Conservation (phyloP, 495 filamentous ascomycete genomes). For the Daldinia concentrica region DNA sequence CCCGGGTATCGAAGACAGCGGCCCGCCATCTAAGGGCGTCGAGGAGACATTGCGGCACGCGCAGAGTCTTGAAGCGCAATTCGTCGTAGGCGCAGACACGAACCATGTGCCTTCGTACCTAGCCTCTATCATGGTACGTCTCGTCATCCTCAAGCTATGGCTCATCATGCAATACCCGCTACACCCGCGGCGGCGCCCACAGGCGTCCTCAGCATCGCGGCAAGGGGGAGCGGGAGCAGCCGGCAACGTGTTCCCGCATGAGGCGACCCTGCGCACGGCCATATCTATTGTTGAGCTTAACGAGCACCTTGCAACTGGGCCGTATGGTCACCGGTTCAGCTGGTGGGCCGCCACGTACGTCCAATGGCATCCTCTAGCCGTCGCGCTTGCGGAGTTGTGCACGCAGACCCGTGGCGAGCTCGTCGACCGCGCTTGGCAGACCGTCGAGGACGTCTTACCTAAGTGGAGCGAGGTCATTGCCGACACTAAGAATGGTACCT, state of each 20-base stretch:
- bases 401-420: slow-evolving; percentile 63
- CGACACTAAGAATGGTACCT: slow-evolving; percentile 63
- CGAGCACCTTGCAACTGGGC: slow-evolving; percentile 30
- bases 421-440: slow-evolving; percentile 67
- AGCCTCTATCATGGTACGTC: slow-evolving; percentile 49
- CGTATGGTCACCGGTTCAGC: slow-evolving; percentile 36
- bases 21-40: slow-evolving; percentile 26
- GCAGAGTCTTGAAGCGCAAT: slow-evolving; percentile 44
- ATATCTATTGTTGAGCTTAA: slow-evolving; percentile 47
- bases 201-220: background rate
- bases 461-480: slow-evolving; percentile 62
- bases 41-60: slow-evolving; percentile 42
- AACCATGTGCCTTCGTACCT: slow-evolving; percentile 38
- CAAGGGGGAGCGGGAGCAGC: background rate
- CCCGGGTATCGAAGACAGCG: background rate
- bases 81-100: slow-evolving; percentile 42
- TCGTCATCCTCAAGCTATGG: slow-evolving; percentile 72
- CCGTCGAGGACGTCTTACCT: slow-evolving; percentile 66
- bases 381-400: slow-evolving; percentile 75
- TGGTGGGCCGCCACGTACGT: slow-evolving; percentile 67
- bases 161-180: slow-evolving; percentile 70
- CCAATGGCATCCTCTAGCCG: slow-evolving; percentile 78
- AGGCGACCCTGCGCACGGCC: slow-evolving; percentile 48
- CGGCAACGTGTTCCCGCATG: slow-evolving; percentile 25
- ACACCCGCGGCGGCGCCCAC: slow-evolving; percentile 41